A percentile compares a stretch with the other conserved stretches of the same genome.
Evolutionary conservation across 1,284 basidiomycete species (phyloP).

Genomic region (Moniliella sp.): DNA sequence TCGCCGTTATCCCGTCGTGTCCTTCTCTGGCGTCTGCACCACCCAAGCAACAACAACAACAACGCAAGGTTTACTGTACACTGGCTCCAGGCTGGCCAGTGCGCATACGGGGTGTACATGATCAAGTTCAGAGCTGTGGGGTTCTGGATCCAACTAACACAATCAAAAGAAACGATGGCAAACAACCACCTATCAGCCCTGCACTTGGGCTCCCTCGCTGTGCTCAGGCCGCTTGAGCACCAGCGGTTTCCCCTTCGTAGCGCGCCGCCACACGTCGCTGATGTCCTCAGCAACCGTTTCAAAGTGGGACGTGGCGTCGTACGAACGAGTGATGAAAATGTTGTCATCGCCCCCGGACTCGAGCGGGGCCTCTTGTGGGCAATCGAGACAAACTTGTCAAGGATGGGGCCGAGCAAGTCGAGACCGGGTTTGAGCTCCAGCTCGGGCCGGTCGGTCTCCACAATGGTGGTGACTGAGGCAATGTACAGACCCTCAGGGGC

Average conservation of each 20-base stretch:
- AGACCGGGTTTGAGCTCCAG: constrained; percentile 75
- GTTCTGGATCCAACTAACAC: too few species aligned
- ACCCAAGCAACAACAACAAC: too few species aligned
- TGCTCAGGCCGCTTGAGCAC: constrained; percentile 29
- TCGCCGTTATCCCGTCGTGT: too few species aligned
- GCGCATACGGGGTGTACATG: too few species aligned
- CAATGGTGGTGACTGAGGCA: constrained; percentile 92
- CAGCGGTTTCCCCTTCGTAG: constrained; percentile 26
- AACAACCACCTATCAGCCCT: too few species aligned
- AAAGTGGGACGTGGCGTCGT: constrained; percentile 95
- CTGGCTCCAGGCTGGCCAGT: too few species aligned
- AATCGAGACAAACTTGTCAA: constrained; percentile 78
- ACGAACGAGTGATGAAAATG: constrained; percentile 88
- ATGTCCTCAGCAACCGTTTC: constrained; percentile 49
- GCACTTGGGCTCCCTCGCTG: constrained; percentile 27
- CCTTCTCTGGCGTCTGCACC: too few species aligned
- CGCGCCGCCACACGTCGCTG: constrained; percentile 28
- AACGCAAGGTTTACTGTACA: too few species aligned
- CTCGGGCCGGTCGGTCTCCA: constrained; percentile 82
- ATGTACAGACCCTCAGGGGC: constrained; percentile 83
- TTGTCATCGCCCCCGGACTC: constrained; percentile 57
- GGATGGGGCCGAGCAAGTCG: constrained; percentile 70
- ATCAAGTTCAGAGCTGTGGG: too few species aligned
- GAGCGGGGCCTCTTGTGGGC: constrained; percentile 71
- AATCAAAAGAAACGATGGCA: too few species aligned